These are phyloP conservation scores for Meira miltonrushii DNA, from an alignment of 1,284 basidiomycete genomes.

Conservation along the genomic window DNA sequence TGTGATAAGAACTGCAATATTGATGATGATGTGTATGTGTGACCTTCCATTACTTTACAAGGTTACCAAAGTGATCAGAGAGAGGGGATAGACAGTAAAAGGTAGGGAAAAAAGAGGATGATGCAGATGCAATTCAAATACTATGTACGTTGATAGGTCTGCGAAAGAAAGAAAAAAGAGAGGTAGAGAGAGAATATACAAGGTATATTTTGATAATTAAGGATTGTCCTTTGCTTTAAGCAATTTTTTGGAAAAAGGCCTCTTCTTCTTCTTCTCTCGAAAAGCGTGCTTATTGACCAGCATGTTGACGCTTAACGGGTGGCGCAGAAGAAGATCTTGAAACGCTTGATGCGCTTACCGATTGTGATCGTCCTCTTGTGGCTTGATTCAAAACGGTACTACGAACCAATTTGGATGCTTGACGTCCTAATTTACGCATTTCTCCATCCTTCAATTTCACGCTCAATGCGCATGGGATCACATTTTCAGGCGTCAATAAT, in stretches of 20 bases:
- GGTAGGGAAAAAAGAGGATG: background rate
- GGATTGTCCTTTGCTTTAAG: no score
- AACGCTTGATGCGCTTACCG: background rate
- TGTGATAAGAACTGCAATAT: no score
- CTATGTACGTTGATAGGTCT: no score
- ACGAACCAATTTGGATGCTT: constrained; percentile 40
- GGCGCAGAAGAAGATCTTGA: constrained; percentile 13
- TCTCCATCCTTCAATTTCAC: constrained; percentile 78
- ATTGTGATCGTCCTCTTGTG: constrained; percentile 15
- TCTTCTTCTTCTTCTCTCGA: no score
- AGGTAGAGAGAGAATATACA: no score
- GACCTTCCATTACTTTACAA: no score
- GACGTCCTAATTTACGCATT: constrained; percentile 61
- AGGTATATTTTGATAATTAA: no score
- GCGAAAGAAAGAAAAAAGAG: no score
- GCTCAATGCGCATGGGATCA: constrained; percentile 62
- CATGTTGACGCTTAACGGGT: constrained; percentile 10
- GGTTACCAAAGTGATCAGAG: no score
- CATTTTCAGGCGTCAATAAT: constrained; percentile 53
- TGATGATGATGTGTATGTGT: no score
- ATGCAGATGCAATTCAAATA: background rate
- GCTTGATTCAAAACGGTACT: constrained; percentile 11
- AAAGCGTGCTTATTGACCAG: no score
- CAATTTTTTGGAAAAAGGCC: no score
- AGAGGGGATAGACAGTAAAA: background rate